These are phyloP conservation scores for Nidularia pulvinata DNA, from an alignment of 768 basidiomycete genomes.

Conservation along the genomic window DNA sequence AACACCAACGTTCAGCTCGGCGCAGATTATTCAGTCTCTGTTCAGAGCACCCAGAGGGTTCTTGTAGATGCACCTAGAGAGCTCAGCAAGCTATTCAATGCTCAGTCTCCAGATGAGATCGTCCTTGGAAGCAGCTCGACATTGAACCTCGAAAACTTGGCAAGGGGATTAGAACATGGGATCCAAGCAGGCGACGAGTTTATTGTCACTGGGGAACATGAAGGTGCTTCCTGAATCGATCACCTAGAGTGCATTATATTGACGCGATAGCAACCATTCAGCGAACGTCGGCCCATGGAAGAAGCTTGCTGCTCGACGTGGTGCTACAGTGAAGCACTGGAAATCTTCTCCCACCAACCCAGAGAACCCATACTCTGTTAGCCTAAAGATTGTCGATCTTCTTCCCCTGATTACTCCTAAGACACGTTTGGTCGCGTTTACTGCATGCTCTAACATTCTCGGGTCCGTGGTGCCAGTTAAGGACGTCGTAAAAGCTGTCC, in stretches of 20 bases:
- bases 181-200: constrained; percentile 69
- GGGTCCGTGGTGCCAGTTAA: constrained; percentile 66
- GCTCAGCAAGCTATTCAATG: constrained; percentile 64
- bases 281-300: constrained; percentile 83
- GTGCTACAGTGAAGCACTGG: constrained; percentile 63
- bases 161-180: constrained; percentile 55
- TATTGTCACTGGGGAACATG: constrained; percentile 79
- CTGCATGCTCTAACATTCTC: constrained; percentile 76
- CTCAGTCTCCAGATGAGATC: constrained; percentile 59
- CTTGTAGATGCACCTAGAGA: constrained; percentile 46
- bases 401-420: constrained; percentile 60
- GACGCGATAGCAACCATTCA: constrained; percentile 14
- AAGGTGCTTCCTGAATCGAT: constrained; percentile 63
- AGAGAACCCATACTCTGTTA: constrained; percentile 68
- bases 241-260: too few species aligned
- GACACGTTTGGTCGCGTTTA: constrained; percentile 74
- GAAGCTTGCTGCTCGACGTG: constrained; percentile 59
- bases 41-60: constrained; percentile 45
- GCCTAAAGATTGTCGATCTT: constrained; percentile 51
- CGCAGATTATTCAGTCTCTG: constrained; percentile 65
- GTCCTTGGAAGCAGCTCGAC: constrained; percentile 70
- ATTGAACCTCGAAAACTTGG: constrained; percentile 67
- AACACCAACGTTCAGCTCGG: constrained; percentile 78
- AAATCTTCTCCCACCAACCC: constrained; percentile 40
- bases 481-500: constrained; percentile 48